phyloP scores from a whole-genome alignment of 108 stramenopile species.

The Nitzschia palea region DNA sequence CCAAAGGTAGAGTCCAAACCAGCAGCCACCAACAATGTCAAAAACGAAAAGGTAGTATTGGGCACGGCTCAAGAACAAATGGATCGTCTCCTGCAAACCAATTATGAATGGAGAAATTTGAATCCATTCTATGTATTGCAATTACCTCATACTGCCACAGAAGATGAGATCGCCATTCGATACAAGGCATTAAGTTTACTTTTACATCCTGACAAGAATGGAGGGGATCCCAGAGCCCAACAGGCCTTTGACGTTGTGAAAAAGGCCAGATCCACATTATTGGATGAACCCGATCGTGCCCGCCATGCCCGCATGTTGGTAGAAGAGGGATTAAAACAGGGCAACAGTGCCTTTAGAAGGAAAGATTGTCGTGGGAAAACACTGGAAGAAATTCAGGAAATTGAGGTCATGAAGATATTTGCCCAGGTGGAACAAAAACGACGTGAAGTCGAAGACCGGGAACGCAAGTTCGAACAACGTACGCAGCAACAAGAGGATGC shows the following conservation, averaged over 20 bases:
- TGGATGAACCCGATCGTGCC: slow-evolving; percentile 57
- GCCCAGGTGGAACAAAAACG: slow-evolving; percentile 80
- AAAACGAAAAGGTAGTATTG: slow-evolving; percentile 61
- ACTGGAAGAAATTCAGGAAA: slow-evolving; percentile 52
- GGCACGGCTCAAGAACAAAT: slow-evolving; percentile 73
- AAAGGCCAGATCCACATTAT: slow-evolving; percentile 64
- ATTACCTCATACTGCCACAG: slow-evolving; percentile 49
- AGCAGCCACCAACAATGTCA: slow-evolving; percentile 60
- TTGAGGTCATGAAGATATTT: slow-evolving; percentile 79
- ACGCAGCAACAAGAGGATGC: slow-evolving; percentile 86
- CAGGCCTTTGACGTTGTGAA: slow-evolving; percentile 80
- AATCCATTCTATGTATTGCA: slow-evolving; percentile 84
- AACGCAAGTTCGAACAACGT: slow-evolving; percentile 76
- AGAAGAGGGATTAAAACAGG: slow-evolving; percentile 76
- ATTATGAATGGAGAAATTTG: slow-evolving; percentile 87
- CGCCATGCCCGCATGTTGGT: slow-evolving; percentile 57
- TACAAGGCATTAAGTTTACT: slow-evolving; percentile 80
- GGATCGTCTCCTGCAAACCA: slow-evolving; percentile 72
- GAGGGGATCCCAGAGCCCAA: slow-evolving; percentile 51
- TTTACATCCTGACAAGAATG: slow-evolving; percentile 85
- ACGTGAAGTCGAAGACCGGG: slow-evolving; percentile 69
- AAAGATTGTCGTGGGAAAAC: background rate
- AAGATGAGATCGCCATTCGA: slow-evolving; percentile 77
- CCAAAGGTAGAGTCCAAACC: slow-evolving; percentile 35
- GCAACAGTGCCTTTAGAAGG: slow-evolving; percentile 25